phyloP scores from a whole-genome alignment of 2,329 filamentous ascomycete species.

The Xylariomycetidae sp. region DNA sequence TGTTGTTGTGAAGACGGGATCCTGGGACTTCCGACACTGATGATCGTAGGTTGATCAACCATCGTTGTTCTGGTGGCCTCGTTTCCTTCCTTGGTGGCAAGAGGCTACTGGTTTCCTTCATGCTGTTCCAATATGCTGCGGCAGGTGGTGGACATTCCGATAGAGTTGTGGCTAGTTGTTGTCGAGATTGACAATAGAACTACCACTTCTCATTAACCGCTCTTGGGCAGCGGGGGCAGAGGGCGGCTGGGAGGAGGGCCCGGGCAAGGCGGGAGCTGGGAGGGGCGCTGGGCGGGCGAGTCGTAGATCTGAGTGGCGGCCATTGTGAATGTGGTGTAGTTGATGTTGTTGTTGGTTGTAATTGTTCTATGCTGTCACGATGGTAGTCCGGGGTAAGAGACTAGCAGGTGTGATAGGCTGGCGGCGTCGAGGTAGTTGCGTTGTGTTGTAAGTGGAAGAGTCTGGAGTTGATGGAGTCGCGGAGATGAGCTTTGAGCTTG shows the following conservation, averaged over 20 bases:
- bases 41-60: slow-evolving; percentile 14
- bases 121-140: slow-evolving; percentile 13
- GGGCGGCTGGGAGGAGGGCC: slow-evolving; percentile 59
- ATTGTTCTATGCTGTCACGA: neutral
- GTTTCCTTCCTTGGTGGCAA: slow-evolving; percentile 10
- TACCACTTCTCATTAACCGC: slow-evolving; percentile 33
- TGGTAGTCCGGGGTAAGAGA: neutral
- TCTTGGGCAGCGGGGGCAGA: slow-evolving; percentile 60
- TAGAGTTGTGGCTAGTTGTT: slow-evolving; percentile 8
- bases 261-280: slow-evolving; percentile 61
- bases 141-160: slow-evolving; percentile 12
- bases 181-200: neutral
- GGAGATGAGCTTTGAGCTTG: neutral
- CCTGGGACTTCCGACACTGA: slow-evolving; percentile 14
- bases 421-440: too few relatives aligned
- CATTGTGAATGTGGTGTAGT: slow-evolving; percentile 20
- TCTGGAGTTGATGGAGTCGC: too few relatives aligned
- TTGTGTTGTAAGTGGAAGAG: too few relatives aligned
- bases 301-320: slow-evolving; percentile 27
- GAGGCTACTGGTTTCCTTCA: slow-evolving; percentile 9
- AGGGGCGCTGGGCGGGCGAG: slow-evolving; percentile 57
- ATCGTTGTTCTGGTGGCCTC: slow-evolving; percentile 11
- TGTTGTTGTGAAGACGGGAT: slow-evolving; percentile 16
- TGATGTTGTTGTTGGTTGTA: neutral
- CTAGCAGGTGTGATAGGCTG: too few relatives aligned